These are phyloP conservation scores for Boletus sp. DNA, from an alignment of 768 basidiomycete species.

Conservation along the genomic window DNA sequence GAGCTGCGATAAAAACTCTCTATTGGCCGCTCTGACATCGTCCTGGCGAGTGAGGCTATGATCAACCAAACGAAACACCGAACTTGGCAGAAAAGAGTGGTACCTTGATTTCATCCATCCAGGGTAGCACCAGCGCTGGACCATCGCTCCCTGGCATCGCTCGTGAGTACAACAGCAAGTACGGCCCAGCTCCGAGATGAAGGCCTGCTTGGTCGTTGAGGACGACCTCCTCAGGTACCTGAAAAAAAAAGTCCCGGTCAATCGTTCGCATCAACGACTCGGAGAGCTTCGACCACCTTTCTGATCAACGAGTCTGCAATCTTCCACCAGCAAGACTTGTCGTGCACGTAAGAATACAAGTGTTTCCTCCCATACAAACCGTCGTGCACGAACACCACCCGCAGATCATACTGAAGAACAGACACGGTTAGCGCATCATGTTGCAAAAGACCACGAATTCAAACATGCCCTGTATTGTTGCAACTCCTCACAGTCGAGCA, in stretches of 20 bases:
- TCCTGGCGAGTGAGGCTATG: conserved; percentile 14
- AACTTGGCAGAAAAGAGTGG: not conserved
- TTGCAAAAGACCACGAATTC: not conserved
- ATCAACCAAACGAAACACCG: not conserved
- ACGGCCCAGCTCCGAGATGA: conserved; percentile 75
- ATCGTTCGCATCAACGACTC: not conserved
- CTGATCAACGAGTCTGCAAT: conserved; percentile 66
- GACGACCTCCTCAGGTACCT: conserved; percentile 72
- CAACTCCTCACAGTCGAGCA: conserved; percentile 65
- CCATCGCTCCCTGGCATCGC: conserved; percentile 23
- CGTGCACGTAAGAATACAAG: conserved; percentile 71
- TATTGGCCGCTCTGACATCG: conserved; percentile 37
- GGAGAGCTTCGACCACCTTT: conserved; percentile 40
- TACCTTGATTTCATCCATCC: conserved; percentile 32
- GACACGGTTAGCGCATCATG: not conserved
- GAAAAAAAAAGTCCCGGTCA: not conserved
- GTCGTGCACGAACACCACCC: conserved; percentile 73
- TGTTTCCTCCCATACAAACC: conserved; percentile 76
- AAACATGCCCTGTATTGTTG: conserved; percentile 53
- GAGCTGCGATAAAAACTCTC: conserved; percentile 34
- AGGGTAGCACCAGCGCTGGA: conserved; percentile 13
- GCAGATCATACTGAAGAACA: conserved; percentile 70
- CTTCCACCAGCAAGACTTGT: conserved; percentile 74
- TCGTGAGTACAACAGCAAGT: conserved; percentile 67
- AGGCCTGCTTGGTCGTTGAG: conserved; percentile 67